Conservation (phyloP, 1,139 yeast species). For the Scheffersomyces stambukii region DNA sequence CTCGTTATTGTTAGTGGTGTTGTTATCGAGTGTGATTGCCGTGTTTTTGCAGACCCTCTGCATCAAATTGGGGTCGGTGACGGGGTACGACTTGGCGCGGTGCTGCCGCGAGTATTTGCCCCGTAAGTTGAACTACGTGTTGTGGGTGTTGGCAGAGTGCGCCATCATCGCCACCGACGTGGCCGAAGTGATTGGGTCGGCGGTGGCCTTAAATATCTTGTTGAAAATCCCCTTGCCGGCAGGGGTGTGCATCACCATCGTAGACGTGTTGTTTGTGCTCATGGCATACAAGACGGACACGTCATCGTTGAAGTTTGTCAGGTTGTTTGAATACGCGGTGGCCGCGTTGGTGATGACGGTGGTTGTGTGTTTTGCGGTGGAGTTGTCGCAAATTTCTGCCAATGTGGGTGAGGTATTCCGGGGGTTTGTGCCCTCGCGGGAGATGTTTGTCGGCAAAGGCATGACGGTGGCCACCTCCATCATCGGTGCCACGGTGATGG, state of each 20-base stretch:
- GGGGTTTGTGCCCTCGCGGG: conserved; percentile 67
- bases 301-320: conserved; percentile 57
- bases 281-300: conserved; percentile 73
- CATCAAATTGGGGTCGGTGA: conserved; percentile 73
- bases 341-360: conserved; percentile 66
- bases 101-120: conserved; percentile 65
- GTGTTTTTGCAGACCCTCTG: conserved; percentile 70
- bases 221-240: conserved; percentile 70
- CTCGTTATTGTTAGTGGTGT: conserved; percentile 60
- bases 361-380: conserved; percentile 67
- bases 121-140: conserved; percentile 46
- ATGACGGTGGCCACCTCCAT: conserved; percentile 73
- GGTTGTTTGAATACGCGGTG: conserved; percentile 63
- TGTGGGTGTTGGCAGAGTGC: conserved; percentile 71
- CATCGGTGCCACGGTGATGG: conserved; percentile 82
- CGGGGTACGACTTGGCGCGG: conserved; percentile 73
- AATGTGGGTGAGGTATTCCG: conserved; percentile 51
- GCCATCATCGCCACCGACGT: conserved; percentile 84
- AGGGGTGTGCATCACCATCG: conserved; percentile 68
- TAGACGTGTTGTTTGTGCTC: conserved; percentile 69
- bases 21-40: conserved; percentile 68
- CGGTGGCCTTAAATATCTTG: conserved; percentile 72
- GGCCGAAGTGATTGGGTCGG: conserved; percentile 88
- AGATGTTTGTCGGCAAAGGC: conserved; percentile 60
- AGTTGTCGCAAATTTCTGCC: conserved; percentile 53